These are phyloP conservation scores for Lithospermum erythrorhizon DNA, from an alignment of 257 asterid genomes.

Conservation along the genomic window DNA sequence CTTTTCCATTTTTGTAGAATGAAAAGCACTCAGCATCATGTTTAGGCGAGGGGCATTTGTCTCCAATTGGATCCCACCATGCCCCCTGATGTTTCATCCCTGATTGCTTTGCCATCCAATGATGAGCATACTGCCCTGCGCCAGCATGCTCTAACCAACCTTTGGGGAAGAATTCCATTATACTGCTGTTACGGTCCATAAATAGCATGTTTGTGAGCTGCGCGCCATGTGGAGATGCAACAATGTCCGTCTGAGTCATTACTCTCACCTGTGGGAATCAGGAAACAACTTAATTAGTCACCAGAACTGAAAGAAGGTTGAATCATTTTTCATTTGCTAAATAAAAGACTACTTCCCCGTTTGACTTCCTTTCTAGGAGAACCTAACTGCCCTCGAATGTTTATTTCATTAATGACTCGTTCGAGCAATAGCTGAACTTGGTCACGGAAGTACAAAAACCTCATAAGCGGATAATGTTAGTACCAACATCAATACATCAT, in stretches of 20 bases:
- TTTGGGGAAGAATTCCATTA: slow-evolving; percentile 35
- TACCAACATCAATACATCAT: too few relatives aligned
- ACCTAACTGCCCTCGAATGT: too few relatives aligned
- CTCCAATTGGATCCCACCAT: slow-evolving; percentile 25
- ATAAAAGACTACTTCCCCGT: too few relatives aligned
- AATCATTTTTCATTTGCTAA: too few relatives aligned
- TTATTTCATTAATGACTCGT: too few relatives aligned
- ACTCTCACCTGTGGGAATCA: slow-evolving; percentile 18
- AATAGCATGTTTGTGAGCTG: slow-evolving; percentile 28
- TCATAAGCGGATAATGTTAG: too few relatives aligned
- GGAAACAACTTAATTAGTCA: neutral
- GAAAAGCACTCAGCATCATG: slow-evolving; percentile 16
- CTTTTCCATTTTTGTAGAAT: slow-evolving; percentile 23
- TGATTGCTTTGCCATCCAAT: slow-evolving; percentile 29
- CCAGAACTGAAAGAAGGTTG: too few relatives aligned
- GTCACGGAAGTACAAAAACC: too few relatives aligned
- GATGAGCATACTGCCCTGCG: slow-evolving; percentile 24
- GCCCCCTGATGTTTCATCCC: slow-evolving; percentile 33
- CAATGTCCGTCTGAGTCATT: slow-evolving; percentile 21
- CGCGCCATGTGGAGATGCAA: slow-evolving; percentile 35
- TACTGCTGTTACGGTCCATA: slow-evolving; percentile 22
- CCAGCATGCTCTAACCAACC: slow-evolving; percentile 32
- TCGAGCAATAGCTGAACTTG: too few relatives aligned
- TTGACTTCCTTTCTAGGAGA: too few relatives aligned
- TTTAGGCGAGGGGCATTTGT: slow-evolving; percentile 22